Percentiles rank a stretch among this genome's conserved stretches.
These are phyloP conservation scores for Schwanniomyces occidentalis DNA, from an alignment of 805 yeast genomes.

Conservation along the genomic window DNA sequence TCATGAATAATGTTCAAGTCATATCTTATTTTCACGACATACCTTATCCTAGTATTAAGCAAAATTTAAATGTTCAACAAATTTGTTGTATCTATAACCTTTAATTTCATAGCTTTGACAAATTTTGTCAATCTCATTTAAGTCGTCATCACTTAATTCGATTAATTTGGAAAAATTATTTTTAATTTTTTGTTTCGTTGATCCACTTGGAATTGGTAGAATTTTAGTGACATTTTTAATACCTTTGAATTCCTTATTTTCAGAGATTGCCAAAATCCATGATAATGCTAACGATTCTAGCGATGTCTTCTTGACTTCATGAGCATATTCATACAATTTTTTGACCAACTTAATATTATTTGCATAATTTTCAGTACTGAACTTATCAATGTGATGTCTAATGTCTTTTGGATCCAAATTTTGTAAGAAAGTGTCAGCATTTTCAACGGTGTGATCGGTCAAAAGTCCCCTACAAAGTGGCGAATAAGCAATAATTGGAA, in stretches of 20 bases:
- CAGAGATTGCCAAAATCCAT: slow-evolving; percentile 61
- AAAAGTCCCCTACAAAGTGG: slow-evolving; percentile 81
- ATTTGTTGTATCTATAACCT: slow-evolving; percentile 58
- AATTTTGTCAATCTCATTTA: slow-evolving; percentile 50
- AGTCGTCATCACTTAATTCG: slow-evolving; percentile 55
- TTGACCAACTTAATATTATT: slow-evolving; percentile 54
- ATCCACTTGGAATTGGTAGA: slow-evolving; percentile 81
- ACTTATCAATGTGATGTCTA: slow-evolving; percentile 53
- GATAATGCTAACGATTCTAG: slow-evolving; percentile 54
- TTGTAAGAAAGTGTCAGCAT: slow-evolving; percentile 25
- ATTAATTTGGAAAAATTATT: slow-evolving; percentile 54
- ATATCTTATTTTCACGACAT: no score
- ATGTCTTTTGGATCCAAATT: slow-evolving; percentile 61
- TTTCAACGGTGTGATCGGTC: slow-evolving; percentile 56
- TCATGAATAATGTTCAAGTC: no score
- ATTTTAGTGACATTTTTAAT: slow-evolving; percentile 49
- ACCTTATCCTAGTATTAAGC: no score
- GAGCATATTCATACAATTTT: slow-evolving; percentile 51
- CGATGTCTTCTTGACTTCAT: slow-evolving; percentile 44
- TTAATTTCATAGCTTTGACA: slow-evolving; percentile 43
- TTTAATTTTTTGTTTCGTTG: slow-evolving; percentile 56
- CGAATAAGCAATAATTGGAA: slow-evolving; percentile 78
- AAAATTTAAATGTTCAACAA: slow-evolving; percentile 7
- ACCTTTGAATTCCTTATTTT: slow-evolving; percentile 52
- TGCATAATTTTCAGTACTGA: slow-evolving; percentile 54